Evolutionary conservation across 805 yeast species (phyloP), one percentile per base, ranked within the genome.

Genomic region (Yarrowia hollandica): DNA sequence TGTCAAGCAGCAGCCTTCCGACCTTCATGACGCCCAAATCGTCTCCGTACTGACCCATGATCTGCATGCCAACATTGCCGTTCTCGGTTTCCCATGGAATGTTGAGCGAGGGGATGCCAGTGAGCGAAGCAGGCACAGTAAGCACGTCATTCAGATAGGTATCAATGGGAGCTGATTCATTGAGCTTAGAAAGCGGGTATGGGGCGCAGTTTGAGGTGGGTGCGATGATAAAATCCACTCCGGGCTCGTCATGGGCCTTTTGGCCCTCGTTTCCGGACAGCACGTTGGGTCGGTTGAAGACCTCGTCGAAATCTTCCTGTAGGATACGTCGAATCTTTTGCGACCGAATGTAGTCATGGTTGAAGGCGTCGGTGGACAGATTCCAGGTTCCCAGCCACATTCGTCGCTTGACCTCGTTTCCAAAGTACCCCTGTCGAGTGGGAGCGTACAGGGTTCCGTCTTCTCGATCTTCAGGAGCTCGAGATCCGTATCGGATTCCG

Each of bases 91-190:
- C 67, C 65, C 79, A 77, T 0, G 99, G 99, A 2, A 91, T 74
- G 1, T 86, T 80, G 10, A 92, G 77, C 0, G 96, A 82, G 0
- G 99, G 99, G 1, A 92, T 70, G 0, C 98, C 98, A 0, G 96
- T 95, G 60, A 95, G 72, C 1, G 96, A 90, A 37, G 94, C 87
- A 0, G 99, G 97, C 4, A 90, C 86, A 0, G 97, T 89, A 60
- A 90, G 77, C 0, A 87, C 82, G 71, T 94, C 99, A 69, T 90
- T 88, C 57, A 85, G 76, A 65, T 87, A 90, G 15, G 85, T 79
- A 44, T 82, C 82, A 4, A 86, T 75, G 2, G 86, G 79, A 6
- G 69, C 65, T 19, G 77, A 74, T 6, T 68, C 65, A 3, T 64
- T 61, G 9, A 64, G 61, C 59, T 76, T 80, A n/a, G 79, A 79